These are phyloP conservation scores for Phoma sp. DNA, from an alignment of 2,329 filamentous ascomycete genomes.

Conservation along the genomic window DNA sequence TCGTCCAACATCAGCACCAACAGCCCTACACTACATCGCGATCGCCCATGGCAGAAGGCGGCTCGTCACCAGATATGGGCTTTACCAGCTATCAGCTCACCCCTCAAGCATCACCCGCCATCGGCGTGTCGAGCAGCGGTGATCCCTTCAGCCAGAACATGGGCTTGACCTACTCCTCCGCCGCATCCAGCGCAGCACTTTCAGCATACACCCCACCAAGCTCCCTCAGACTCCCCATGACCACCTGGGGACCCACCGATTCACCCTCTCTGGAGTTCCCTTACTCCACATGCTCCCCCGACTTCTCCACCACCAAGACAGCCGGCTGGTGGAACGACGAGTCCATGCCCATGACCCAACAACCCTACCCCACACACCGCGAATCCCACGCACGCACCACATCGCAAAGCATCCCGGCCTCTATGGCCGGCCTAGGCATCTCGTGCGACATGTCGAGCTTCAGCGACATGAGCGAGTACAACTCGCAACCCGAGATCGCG, in stretches of 20 bases:
- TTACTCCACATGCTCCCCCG: conserved; percentile 37
- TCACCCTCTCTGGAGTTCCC: conserved; percentile 38
- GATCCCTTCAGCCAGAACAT: conserved; percentile 35
- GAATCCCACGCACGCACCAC: conserved; percentile 27
- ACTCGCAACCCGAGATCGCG: conserved; percentile 17
- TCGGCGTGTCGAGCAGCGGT: conserved; percentile 27
- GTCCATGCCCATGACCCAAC: conserved; percentile 23
- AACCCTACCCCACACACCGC: conserved; percentile 23
- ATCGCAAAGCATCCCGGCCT: conserved; percentile 20
- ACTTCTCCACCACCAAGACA: conserved; percentile 31
- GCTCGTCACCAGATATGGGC: conserved; percentile 23
- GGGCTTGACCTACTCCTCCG: conserved; percentile 21
- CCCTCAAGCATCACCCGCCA: conserved; percentile 40
- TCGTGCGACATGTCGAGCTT: conserved; percentile 30
- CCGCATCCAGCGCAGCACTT: conserved; percentile 34
- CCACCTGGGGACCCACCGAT: conserved; percentile 39
- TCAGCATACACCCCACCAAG: conserved; percentile 48
- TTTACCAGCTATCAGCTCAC: conserved; percentile 44
- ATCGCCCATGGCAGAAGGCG: conserved; percentile 25
- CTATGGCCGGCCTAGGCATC: conserved; percentile 40
- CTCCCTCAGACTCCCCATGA: conserved; percentile 37
- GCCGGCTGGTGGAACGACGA: conserved; percentile 37
- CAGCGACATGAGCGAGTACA: conserved; percentile 18
- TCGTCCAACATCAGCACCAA: conserved; percentile 18
- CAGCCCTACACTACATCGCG: conserved; percentile 33